Evolutionary conservation across 1,284 basidiomycete genomes (phyloP), one percentile per base, ranked within the genome.

Genomic region (Sporisorium iseilematis-ciliati): DNA sequence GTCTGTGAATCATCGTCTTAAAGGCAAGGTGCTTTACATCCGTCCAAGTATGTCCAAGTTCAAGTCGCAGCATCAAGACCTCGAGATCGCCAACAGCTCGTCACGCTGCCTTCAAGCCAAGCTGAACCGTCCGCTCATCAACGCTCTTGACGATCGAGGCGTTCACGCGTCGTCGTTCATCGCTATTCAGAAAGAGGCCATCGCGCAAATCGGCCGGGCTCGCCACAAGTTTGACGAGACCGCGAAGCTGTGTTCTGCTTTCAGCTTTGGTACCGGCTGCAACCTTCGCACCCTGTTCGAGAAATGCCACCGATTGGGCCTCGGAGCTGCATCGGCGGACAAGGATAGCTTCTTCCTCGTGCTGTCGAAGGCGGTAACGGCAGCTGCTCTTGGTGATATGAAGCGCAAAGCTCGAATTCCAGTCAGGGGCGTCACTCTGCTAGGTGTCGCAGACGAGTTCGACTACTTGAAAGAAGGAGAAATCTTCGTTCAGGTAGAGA

Each of bases 371-470:
- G 38, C 62, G 7, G 58, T 70, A 7, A 61, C 53, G 12, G 59
- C 67, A 26, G 66, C 67, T 20, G 72, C 67, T 4, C 48, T 75
- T 2, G 72, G 72, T n/a, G 72, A 75, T 35, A 65, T 75, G 58
- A 75, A 75, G 63, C 50, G 72, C 14, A 75, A 75, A 49, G 66
- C 67, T 26, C 54, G 72, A 8, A 69, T 75, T 7, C 66, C 72
- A 1, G 63, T 61, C 5, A 43, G 35, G 3, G 67, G 72, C 23
- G 62, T 69, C 20, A 75, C 72, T 6, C 43, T 75, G 48, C 26
- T 75, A 4, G 66, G 72, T 4, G 49, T 75, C 7, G 72, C 72
- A 3, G 77, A 80, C 43, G 78, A 78, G 42, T 77, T 73, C 20
- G 53, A 45, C 7, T 57, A 51, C 23, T 50, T 80, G n/a, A 59